Base-by-base conservation (phyloP, 1,284 basidiomycete species). In the Tetrapyrgos nigripes region DNA sequence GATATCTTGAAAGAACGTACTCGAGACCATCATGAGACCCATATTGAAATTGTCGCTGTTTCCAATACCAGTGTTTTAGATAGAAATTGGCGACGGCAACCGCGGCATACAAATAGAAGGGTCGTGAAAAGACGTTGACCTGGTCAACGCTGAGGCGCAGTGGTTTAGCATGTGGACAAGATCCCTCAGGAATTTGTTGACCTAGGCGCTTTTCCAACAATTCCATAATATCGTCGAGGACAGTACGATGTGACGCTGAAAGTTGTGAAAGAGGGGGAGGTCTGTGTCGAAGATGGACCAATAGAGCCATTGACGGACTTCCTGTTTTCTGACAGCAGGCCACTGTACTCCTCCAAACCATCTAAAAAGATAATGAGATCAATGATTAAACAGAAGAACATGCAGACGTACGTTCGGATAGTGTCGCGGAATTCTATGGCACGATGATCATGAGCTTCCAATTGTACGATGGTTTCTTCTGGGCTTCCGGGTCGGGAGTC, bases 131-230 rank as follows among this genome's bases (percentile, higher is more conserved):
- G 56, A 94, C 82, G 59, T 83, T 84, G 54, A 95, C 84, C 2
- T 84, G 84, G 76, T 97, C 96, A 46, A 96, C 72, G 0, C 93
- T 96, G 23, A 96, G 79, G 14, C 90, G 80, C 64, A 94, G 82
- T 1, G 92, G 84, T 23, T 74, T 68, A 35, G 83, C 79, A n/a
- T 74, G 66, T 0, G 83, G 77, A 64, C 88, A 83, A 13, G 83
- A 82, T 2, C 92, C 89, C 6, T 86, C 79, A 4, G 85, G 83
- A 52, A 96, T 81, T 31, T 70, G 74, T 55, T 79, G 80, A 3
- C 94, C 94, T 0, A 91, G 80, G 21, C 94, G 88, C 63, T 84
- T 86, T 76, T 95, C 86, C 29, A 96, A 71, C 56, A 90, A 73
- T 28, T 80, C 78, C 10, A 91, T 65, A 1, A 86, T 83, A 46